phyloP scores from a whole-genome alignment of 129 eudicot species.

The Tagetes patula region DNA sequence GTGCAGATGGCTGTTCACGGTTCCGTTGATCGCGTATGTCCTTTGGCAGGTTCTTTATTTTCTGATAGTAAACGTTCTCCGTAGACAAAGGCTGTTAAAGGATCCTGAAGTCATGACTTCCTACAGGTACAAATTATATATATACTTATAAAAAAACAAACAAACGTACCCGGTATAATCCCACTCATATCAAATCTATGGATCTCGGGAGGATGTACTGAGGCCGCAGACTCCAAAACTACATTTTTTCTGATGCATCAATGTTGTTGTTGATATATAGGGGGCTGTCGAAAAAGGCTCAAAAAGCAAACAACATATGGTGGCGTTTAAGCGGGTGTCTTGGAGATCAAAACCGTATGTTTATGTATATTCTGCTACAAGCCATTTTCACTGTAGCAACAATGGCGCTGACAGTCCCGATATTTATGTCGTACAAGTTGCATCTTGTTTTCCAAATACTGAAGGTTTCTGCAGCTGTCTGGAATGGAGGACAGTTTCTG shows the following conservation, averaged over 20 bases:
- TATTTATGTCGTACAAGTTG: conserved; percentile 76
- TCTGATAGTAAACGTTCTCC: conserved; percentile 85
- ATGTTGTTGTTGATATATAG: conserved; percentile 29
- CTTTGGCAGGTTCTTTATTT: conserved; percentile 88
- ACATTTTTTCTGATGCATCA: conserved; percentile 6
- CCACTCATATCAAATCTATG: no score
- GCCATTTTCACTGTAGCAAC: conserved; percentile 89
- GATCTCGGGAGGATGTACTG: no score
- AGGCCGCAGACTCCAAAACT: no score
- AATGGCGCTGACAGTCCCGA: conserved; percentile 86
- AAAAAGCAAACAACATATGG: conserved; percentile 87
- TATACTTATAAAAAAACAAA: no score
- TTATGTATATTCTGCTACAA: conserved; percentile 83
- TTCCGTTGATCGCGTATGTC: conserved; percentile 74
- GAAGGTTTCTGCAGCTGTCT: conserved; percentile 75
- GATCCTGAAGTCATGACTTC: conserved; percentile 99
- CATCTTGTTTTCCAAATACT: conserved; percentile 72
- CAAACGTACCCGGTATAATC: no score
- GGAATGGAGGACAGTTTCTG: conserved; percentile 89
- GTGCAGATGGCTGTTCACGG: conserved; percentile 93
- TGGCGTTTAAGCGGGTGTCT: conserved; percentile 92
- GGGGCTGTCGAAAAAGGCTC: conserved; percentile 93
- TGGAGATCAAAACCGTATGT: conserved; percentile 79
- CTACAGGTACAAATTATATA: conserved; percentile 55
- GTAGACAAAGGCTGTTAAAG: conserved; percentile 77